Evolutionary conservation across 257 asterid genomes (phyloP), one percentile per base, ranked within the genome.

Genomic region (Salvia miltiorrhiza): DNA sequence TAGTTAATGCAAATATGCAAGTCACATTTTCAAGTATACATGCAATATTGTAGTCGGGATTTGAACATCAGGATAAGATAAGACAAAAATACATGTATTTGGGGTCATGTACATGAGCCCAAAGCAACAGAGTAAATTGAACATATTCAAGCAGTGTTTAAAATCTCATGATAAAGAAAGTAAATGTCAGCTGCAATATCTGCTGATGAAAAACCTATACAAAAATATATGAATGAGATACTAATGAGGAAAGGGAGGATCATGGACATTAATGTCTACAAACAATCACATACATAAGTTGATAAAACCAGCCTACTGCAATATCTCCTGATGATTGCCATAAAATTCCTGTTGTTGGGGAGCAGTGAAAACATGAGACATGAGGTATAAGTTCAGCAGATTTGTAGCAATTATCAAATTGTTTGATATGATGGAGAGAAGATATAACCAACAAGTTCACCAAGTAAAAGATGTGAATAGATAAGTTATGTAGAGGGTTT

Each of bases 91-190:
- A n/a, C n/a, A n/a, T n/a, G n/a, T n/a, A n/a, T n/a, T n/a, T n/a
- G n/a, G n/a, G n/a, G n/a, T 4, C 35, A 28, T 39, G 50, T 62
- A 65, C 24, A 62, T 39, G 49, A 50, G 35, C 65, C 41, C 19
- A 24, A 72, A 26, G 49, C 17, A n/a, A 62, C 16, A 47, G 13
- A 63, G 62, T 23, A 7, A 32, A 49, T 37, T n/a, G 10, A 33
- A 30, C 28, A 50, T 73, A 30, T 30, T 3, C 41, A 48, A 65
- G 43, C 61, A 40, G 53, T 56, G 48, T 24, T 37, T 28, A 39
- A 28, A 17, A 23, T 65, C 71, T 19, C 21, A 74, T 61, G 65
- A 59, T 9, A 71, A 26, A 24, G 56, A n/a, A 24, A 43, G 24
- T 43, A 13, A 24, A 63, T 43, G 1, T 41, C 28, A 59, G 28